These are phyloP conservation scores for Coemansia nantahalensis DNA, from an alignment of 192 early-diverging fungal species.

Conservation along the genomic window DNA sequence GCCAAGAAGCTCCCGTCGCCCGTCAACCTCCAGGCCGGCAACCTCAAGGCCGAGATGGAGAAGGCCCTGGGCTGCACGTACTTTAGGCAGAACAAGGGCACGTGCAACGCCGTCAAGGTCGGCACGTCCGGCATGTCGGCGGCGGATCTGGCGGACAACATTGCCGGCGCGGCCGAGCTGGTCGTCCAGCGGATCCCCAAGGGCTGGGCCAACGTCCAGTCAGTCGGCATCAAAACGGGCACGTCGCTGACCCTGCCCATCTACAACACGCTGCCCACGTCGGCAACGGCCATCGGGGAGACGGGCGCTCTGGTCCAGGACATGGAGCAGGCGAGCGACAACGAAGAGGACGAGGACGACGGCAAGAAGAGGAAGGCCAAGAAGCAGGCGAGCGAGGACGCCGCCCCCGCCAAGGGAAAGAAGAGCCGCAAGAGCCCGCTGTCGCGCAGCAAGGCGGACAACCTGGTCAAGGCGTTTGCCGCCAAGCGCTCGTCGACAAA, in stretches of 20 bases:
- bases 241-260: conserved; percentile 81
- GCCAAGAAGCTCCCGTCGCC: conserved; percentile 70
- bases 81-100: conserved; percentile 17
- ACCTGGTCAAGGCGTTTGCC: conserved; percentile 4
- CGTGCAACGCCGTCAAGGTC: conserved; percentile 67
- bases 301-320: background rate
- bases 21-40: conserved; percentile 17
- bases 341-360: conserved; percentile 2
- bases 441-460: conserved; percentile 21
- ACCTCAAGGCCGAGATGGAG: conserved; percentile 27
- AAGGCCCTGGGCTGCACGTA: conserved; percentile 31
- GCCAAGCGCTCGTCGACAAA: conserved; percentile 19
- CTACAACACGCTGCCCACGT: conserved; percentile 63
- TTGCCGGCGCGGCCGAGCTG: conserved; percentile 58
- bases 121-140: conserved; percentile 61
- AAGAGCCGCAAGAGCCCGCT: conserved; percentile 36
- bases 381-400: background rate
- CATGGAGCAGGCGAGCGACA: background rate
- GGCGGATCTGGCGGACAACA: conserved; percentile 73
- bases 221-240: conserved; percentile 80
- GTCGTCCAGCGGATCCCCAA: conserved; percentile 70
- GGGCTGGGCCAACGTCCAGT: conserved; percentile 81
- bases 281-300: conserved; percentile 10
- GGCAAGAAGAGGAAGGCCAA: background rate
- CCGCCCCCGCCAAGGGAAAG: conserved; percentile 9